A percentile compares a stretch with the other conserved stretches of the same genome.
Conservation (phyloP, 73 alveolate species). For the Halteria grandinella region DNA sequence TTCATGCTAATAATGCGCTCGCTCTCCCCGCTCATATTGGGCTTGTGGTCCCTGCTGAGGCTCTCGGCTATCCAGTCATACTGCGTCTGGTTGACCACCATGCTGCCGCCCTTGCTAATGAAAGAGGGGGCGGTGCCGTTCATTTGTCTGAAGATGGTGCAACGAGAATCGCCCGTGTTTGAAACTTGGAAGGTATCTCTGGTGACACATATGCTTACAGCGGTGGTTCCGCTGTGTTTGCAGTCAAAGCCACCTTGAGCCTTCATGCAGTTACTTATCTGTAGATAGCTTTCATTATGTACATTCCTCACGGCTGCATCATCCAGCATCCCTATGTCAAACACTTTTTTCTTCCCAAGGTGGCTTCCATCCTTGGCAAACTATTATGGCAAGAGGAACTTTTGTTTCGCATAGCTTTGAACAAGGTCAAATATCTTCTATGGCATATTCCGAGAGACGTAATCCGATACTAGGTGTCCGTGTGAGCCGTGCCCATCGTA, state of each 20-base stretch:
- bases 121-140: neutral
- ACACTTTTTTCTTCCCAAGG: neutral
- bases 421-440: neutral
- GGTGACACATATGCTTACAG: slow-evolving; percentile 70
- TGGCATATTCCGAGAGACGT: slow-evolving; percentile 40
- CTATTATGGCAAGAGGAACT: neutral
- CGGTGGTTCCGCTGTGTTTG: slow-evolving; percentile 77
- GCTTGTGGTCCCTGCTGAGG: slow-evolving; percentile 73
- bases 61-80: no score
- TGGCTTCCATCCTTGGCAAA: no score
- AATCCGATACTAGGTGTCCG: slow-evolving; percentile 61
- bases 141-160: slow-evolving; percentile 1
- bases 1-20: slow-evolving; percentile 63
- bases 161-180: slow-evolving; percentile 80
- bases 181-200: slow-evolving; percentile 75
- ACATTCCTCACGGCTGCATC: slow-evolving; percentile 2
- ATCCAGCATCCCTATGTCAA: slow-evolving; percentile 13
- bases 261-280: slow-evolving; percentile 25
- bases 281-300: neutral
- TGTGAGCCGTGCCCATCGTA: slow-evolving; percentile 69
- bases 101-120: neutral
- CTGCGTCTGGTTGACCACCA: no score
- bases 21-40: slow-evolving; percentile 60
- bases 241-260: slow-evolving; percentile 65
- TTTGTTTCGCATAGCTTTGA: no score